Percentiles rank a stretch among this genome's conserved stretches.
phyloP scores from a whole-genome alignment of 2,329 filamentous ascomycete species.

The Fusarium buharicum region DNA sequence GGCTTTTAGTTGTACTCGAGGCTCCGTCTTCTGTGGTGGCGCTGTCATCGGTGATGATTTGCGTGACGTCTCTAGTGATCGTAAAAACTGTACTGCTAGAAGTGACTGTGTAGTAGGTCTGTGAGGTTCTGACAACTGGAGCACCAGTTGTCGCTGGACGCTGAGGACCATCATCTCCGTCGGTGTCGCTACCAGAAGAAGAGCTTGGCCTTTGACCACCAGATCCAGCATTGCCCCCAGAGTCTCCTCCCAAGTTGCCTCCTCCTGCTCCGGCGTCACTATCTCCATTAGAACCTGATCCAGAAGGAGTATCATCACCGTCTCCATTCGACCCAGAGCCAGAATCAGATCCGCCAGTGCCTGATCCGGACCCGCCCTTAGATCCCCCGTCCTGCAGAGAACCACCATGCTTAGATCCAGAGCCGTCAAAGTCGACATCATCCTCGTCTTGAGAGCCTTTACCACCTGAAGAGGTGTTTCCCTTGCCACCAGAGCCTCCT shows the following conservation, averaged over 20 bases:
- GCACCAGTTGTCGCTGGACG: not conserved
- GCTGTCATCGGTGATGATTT: conserved; percentile 4
- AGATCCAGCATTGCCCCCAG: too few species aligned
- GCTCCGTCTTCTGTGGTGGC: not conserved
- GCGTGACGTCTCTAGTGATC: not conserved
- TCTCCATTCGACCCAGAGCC: too few species aligned
- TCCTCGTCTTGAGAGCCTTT: not conserved
- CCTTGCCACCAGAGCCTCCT: not conserved
- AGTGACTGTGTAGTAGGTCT: conserved; percentile 2
- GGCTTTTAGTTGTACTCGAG: not conserved
- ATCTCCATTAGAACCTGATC: not conserved
- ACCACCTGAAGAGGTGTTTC: not conserved
- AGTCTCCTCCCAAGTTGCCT: not conserved
- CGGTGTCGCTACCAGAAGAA: not conserved
- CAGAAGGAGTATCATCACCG: not conserved
- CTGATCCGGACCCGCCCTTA: not conserved
- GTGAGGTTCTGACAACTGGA: not conserved
- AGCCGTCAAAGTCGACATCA: not conserved
- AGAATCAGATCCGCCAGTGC: too few species aligned
- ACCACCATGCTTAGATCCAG: not conserved
- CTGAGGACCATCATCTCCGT: too few species aligned
- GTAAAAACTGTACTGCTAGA: conserved; percentile 4
- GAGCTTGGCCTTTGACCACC: not conserved
- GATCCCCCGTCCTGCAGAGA: not conserved
- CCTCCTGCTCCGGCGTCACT: not conserved